These are phyloP conservation scores for Eutrema heterophyllum DNA, from an alignment of 345 rosid species.

Conservation along the genomic window DNA sequence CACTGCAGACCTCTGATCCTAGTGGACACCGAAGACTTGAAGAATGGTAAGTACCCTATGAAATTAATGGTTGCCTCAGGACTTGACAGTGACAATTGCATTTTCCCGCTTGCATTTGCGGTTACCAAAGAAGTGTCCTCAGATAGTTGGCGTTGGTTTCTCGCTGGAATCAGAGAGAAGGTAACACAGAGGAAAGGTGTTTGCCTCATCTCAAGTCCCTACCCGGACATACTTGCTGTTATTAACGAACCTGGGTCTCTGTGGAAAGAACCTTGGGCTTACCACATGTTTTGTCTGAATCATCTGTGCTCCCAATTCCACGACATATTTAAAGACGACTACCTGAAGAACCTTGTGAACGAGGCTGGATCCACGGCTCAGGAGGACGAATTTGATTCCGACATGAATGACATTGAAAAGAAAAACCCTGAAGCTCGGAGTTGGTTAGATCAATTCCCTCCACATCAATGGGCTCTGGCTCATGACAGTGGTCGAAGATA, in stretches of 20 bases:
- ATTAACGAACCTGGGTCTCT: not conserved
- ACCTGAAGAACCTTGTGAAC: not conserved
- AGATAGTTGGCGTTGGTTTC: too few relatives aligned
- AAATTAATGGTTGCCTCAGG: not conserved
- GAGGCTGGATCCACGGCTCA: not conserved
- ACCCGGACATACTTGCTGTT: not conserved
- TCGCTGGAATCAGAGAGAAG: too few relatives aligned
- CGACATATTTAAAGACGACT: not conserved
- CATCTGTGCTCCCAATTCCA: not conserved
- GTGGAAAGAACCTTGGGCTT: slow-evolving; percentile 4
- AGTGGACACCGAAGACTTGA: not conserved
- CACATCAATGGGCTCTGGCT: not conserved
- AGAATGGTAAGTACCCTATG: not conserved
- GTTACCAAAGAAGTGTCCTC: not conserved
- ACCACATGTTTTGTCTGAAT: not conserved
- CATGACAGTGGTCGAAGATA: slow-evolving; percentile 12
- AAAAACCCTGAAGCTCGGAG: not conserved
- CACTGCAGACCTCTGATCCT: slow-evolving; percentile 5
- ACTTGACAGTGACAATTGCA: not conserved
- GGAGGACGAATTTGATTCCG: not conserved
- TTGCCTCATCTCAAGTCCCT: not conserved
- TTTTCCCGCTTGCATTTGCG: not conserved
- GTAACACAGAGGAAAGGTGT: slow-evolving; percentile 1
- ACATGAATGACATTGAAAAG: not conserved
- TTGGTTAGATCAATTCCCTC: not conserved